Base-by-base conservation (phyloP, 1,284 basidiomycete genomes). In the Tilletia walkeri region DNA sequence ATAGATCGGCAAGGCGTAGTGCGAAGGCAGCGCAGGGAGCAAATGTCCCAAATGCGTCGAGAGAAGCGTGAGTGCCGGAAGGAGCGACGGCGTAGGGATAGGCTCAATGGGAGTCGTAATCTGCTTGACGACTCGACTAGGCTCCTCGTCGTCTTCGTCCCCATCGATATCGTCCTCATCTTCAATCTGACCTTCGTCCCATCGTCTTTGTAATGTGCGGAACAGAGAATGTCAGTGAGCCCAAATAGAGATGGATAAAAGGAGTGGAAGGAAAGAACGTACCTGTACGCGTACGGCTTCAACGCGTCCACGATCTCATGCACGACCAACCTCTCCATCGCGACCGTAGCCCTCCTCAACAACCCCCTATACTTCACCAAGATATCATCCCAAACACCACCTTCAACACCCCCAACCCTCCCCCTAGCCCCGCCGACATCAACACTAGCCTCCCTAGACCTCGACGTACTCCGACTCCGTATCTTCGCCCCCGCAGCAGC, bases 371-470 rank as follows among this genome's bases (percentile, higher is more conserved):
- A 83, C 59, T 76, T 73, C 2, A 59, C 53, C 2, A 71, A 49
- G 2, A 72, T 69, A 53, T 77, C 75, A 47, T 78, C 78, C 82
- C 82, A 82, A 3, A 82, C 75, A 2, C 78, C 54, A 20, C 34
- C 54, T 12, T 56, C 68, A 9, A 48, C 34, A 14, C 74, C 72
- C 16, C 68, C 71, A 3, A 67, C 74, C n/a, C 66, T 45, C 1
- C 66, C 66, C 16, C 45, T 53, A 7, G 71, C 66, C 30, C 54
- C 45, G 49, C 30, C 34, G 20, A 20, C 54, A 38, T 41, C 34
- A n/a, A 41, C 16, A 36, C 68, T 10, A 24, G 9, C 39, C 5
- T 66, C 18, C 36, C 36, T 67, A 4, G 53, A 16, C 34, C 20
- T 5, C 61, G 41, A 34, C 56, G 38, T 30, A 36, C 66, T 45